Conservation (phyloP, 495 filamentous ascomycete genomes). For the Hypomontagnella submonticulosa region DNA sequence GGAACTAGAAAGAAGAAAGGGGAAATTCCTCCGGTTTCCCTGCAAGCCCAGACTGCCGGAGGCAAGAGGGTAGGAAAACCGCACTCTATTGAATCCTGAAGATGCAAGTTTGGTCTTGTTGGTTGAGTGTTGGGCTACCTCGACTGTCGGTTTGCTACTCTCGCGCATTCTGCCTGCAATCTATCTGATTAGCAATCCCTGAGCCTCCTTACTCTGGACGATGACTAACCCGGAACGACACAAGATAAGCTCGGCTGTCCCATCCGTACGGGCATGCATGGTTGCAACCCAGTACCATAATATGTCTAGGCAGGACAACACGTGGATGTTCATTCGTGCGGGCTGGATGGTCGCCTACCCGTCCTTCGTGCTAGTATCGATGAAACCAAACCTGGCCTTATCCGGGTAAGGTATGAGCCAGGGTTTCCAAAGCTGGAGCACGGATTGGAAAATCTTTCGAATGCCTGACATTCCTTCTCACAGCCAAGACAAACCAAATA, state of each 20-base stretch:
- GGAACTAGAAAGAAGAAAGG: constrained; percentile 2
- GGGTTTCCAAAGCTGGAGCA: background rate
- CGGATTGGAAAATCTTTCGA: too few species aligned
- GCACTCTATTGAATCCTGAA: constrained; percentile 14
- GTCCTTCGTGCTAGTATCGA: background rate
- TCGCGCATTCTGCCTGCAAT: constrained; percentile 7
- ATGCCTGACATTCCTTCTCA: background rate
- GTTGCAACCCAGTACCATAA: constrained; percentile 2
- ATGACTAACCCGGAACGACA: constrained; percentile 7
- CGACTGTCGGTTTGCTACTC: constrained; percentile 6
- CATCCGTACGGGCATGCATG: background rate
- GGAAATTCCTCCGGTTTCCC: background rate
- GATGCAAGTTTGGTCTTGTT: constrained; percentile 1
- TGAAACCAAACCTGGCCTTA: constrained; percentile 1
- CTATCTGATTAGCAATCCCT: background rate
- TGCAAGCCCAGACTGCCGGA: too few species aligned
- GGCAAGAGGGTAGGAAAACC: background rate
- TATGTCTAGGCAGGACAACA: constrained; percentile 14
- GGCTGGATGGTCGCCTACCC: background rate
- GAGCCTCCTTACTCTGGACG: constrained; percentile 4
- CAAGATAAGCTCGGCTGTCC: constrained; percentile 2
- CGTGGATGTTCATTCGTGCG: constrained; percentile 5
- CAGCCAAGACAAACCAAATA: background rate
- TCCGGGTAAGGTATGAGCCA: constrained; percentile 4
- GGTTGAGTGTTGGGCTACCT: constrained; percentile 2